A percentile compares a stretch with the other conserved stretches of the same genome.
Evolutionary conservation across 129 eudicot genomes (phyloP).

Genomic region (Flaveria trinervia): DNA sequence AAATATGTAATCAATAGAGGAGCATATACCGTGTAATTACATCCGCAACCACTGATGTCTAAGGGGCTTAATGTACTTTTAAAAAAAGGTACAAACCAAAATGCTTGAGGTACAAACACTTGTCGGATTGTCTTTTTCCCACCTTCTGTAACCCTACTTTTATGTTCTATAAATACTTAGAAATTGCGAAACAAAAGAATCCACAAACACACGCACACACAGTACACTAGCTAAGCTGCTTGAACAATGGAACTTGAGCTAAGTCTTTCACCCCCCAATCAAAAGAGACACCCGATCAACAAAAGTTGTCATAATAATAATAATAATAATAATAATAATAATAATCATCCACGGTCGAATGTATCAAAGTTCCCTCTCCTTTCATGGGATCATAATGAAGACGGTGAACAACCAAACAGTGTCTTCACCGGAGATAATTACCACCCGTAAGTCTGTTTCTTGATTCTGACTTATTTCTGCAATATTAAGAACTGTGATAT

Average conservation of each 20-base stretch:
- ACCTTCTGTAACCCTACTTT: constrained; percentile 16
- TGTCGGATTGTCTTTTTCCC: constrained; percentile 15
- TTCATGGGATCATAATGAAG: constrained; percentile 33
- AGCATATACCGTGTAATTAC: too few species aligned
- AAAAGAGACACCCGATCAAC: constrained; percentile 24
- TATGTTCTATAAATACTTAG: constrained; percentile 31
- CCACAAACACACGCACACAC: constrained; percentile 17
- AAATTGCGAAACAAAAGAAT: constrained; percentile 19
- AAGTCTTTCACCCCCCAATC: constrained; percentile 41
- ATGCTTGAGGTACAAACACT: constrained; percentile 22
- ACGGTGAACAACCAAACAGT: constrained; percentile 1
- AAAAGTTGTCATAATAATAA: constrained; percentile 9
- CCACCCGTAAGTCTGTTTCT: constrained; percentile 27
- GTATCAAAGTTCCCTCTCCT: constrained; percentile 16
- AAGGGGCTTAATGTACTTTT: not conserved
- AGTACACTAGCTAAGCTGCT: not conserved
- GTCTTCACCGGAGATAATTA: not conserved
- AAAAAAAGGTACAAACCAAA: not conserved
- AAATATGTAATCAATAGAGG: too few species aligned
- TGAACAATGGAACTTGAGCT: constrained; percentile 35
- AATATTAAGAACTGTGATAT: too few species aligned
- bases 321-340: not conserved
- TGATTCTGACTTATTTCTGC: not conserved
- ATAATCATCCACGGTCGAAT: not conserved
- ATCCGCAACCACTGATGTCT: not conserved